Evolutionary conservation across 2,329 filamentous ascomycete species (phyloP), one percentile per base, ranked within the genome.

Genomic region (Sporothrix variecibatus): DNA sequence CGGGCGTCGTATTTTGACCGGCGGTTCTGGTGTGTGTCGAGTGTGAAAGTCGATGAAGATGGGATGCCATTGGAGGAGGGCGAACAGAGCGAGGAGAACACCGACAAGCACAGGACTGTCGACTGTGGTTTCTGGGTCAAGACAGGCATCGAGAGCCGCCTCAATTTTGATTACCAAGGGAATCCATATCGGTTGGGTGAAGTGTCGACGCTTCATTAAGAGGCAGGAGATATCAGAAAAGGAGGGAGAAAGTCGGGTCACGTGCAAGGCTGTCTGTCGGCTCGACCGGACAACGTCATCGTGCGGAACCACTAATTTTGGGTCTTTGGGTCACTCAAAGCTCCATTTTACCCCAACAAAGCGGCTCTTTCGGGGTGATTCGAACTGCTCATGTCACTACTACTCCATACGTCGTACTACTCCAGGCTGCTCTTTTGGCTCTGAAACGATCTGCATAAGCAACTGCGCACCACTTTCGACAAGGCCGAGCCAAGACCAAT

Each of bases 381-480:
- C 34, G 34, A 34, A 8, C 51, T 26, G 23, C 51, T 12, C 7
- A 23, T 23, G 20, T 26, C 51, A 5, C 26, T 56, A 8, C 20
- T 2, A 28, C n/a, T 6, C 20, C 17, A 51, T 51, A 46, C 43
- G 43, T 46, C 43, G 43, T 46, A 51, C 17, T 46, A 51, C 17
- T 51, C 46, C 2, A 34, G 49, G 23, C 15, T 11, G 20, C n/a
- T 40, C 20, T 31, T 67, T 46, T 46, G 62, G n/a, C 58, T 17
- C 20, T 43, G 34, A 49, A 31, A 23, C 43, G 64, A 49, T 68
- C 65, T 68, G 65, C 65, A 51, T 51, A 68, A 68, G 43, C 65
- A 9, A 34, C 43, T 3, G 3, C 43, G 5, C 46, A 12, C 12
- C 38, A 7, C n/a, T 26, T 26, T 46, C 34, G 9, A 40, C 58